Percentiles rank a stretch among this genome's conserved stretches.
Conservation (phyloP, 2,329 filamentous ascomycete species). For the Westerdykella sp. region DNA sequence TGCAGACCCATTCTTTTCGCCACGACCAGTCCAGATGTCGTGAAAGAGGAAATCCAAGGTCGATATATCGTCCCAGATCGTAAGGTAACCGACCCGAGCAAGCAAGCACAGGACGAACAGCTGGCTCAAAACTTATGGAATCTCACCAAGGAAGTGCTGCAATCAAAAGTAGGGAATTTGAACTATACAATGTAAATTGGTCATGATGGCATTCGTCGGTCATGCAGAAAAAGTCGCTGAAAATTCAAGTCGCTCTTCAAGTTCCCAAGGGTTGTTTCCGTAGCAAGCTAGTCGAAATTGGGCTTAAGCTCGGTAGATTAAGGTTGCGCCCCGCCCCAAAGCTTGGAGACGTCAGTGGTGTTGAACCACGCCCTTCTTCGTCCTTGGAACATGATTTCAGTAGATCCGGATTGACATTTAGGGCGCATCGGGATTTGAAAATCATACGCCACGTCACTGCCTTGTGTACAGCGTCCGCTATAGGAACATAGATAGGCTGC, state of each 20-base stretch:
- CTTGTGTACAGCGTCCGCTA: no score
- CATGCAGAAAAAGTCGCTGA: no score
- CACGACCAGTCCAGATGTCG: constrained; percentile 41
- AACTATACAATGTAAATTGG: constrained; percentile 22
- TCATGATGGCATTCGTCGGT: not conserved
- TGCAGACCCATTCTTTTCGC: constrained; percentile 47
- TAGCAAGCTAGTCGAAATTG: no score
- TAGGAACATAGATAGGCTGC: not conserved
- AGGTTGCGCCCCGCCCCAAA: not conserved
- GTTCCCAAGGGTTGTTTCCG: no score
- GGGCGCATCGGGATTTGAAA: no score
- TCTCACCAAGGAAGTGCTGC: constrained; percentile 42
- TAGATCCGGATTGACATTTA: no score
- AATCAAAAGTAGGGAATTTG: constrained; percentile 35
- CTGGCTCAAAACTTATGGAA: constrained; percentile 43
- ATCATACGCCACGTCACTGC: no score
- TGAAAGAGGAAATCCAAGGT: constrained; percentile 41
- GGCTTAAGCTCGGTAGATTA: not conserved
- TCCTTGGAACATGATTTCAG: not conserved
- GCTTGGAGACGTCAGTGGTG: no score
- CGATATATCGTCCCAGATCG: constrained; percentile 47
- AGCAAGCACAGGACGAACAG: constrained; percentile 39
- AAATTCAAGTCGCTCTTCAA: no score
- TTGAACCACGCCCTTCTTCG: no score
- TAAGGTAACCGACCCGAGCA: constrained; percentile 41